Percentiles rank a stretch among this genome's conserved stretches.
Evolutionary conservation across 1,139 yeast genomes (phyloP).

Genomic region (Suhomyces panamericanus): DNA sequence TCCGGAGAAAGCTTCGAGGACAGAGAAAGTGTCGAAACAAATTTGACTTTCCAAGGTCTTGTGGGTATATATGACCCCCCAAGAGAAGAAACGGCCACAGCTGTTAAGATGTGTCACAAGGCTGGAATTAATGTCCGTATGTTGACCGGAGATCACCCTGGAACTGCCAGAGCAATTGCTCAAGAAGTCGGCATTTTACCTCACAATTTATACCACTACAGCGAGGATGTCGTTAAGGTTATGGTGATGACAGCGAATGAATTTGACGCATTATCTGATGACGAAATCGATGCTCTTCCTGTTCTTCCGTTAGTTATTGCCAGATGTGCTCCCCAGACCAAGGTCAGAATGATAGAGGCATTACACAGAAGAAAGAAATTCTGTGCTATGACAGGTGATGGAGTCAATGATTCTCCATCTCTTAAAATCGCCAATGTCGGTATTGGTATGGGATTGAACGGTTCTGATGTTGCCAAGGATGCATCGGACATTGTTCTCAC

Average conservation of each 20-base stretch:
- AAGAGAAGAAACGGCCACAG: slow-evolving; percentile 47
- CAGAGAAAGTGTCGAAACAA: slow-evolving; percentile 33
- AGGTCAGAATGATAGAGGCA: slow-evolving; percentile 51
- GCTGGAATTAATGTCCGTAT: slow-evolving; percentile 58
- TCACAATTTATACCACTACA: slow-evolving; percentile 38
- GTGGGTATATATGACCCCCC: slow-evolving; percentile 59
- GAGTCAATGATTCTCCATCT: slow-evolving; percentile 42
- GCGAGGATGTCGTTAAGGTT: slow-evolving; percentile 34
- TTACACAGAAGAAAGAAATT: slow-evolving; percentile 47
- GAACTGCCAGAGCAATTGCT: slow-evolving; percentile 54
- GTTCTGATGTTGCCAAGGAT: slow-evolving; percentile 59
- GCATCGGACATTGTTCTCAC: slow-evolving; percentile 59
- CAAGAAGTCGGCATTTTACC: slow-evolving; percentile 53
- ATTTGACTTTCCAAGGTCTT: slow-evolving; percentile 46
- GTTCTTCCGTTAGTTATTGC: slow-evolving; percentile 44
- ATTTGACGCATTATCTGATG: slow-evolving; percentile 37
- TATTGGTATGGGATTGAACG: slow-evolving; percentile 46
- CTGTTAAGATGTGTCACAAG: slow-evolving; percentile 46
- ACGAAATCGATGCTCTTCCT: slow-evolving; percentile 33
- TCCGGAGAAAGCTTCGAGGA: slow-evolving; percentile 12
- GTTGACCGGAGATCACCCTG: slow-evolving; percentile 56
- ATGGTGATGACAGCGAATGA: slow-evolving; percentile 50
- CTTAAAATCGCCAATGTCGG: slow-evolving; percentile 42
- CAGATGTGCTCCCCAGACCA: slow-evolving; percentile 57
- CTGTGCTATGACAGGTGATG: slow-evolving; percentile 43